Base-by-base conservation (phyloP, 164 flowering plant species). In the Chimonanthus praecox region DNA sequence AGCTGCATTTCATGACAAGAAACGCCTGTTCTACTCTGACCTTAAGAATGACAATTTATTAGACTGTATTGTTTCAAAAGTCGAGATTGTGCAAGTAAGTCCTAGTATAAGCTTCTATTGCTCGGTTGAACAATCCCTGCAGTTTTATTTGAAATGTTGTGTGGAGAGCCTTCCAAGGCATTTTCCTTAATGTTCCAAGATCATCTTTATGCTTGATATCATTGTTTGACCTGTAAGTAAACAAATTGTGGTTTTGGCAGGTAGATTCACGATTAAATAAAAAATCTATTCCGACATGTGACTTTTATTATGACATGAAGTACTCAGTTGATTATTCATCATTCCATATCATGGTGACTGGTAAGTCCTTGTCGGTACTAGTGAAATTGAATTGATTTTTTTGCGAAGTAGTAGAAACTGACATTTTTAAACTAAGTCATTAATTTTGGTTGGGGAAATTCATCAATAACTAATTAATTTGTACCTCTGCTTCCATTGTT, bases 241-340 rank as follows among this genome's bases (percentile, higher is more conserved):
- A 71, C 21, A 62, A 15, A 64, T 5, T 68, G 20, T 71, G 47
- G 4, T 74, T 68, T 43, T 73, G 78, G 66, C 87, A 92, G 97
- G 76, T 81, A 67, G 79, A 76, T 65, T 68, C 71, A 64, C 67
- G 18, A 64, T 62, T 60, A 48, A 83, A 83, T 73, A 49, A 77
- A 33, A 84, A 76, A 49, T 51, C 71, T 54, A 73, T 78, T 72
- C 83, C 84, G n/a, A 73, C 88, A 51, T 88, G 86, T 75, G 92
- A 88, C 80, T 92, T 80, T 75, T 90, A 86, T 76, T 94, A 85
- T 82, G 98, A 92, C 69, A 94, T 94, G 97, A 88, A 91, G 73
- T 94, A 94, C 76, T 87, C 85, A 50, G 80, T 94, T 80, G 91
- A 92, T 21, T 94, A 91, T 77, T 89, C 98, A 75, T 85, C 97